Evolutionary conservation across 2,329 filamentous ascomycete species (phyloP).

Genomic region (Exserohilum turcica): DNA sequence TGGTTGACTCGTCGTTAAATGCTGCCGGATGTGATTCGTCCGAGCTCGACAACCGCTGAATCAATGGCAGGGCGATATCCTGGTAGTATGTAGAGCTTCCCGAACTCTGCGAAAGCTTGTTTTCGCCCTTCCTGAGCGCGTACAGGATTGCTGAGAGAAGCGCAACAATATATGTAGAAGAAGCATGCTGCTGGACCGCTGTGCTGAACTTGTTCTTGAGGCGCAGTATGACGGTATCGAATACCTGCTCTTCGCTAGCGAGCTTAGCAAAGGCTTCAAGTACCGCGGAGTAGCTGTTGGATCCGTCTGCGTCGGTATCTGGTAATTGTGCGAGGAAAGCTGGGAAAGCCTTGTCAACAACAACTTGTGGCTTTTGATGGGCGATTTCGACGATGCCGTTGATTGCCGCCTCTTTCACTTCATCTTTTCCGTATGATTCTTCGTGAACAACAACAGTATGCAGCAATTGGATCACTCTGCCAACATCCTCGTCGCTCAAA

Average conservation of each 20-base stretch:
- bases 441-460: constrained; percentile 66
- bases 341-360: constrained; percentile 69
- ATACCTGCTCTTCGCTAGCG: constrained; percentile 65
- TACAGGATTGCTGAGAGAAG: constrained; percentile 67
- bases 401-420: constrained; percentile 64
- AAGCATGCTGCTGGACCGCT: constrained; percentile 58
- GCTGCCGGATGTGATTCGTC: constrained; percentile 37
- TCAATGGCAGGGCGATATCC: constrained; percentile 53
- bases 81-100: constrained; percentile 52
- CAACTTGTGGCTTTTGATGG: constrained; percentile 64
- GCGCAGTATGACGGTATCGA: constrained; percentile 66
- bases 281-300: constrained; percentile 58
- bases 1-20: constrained; percentile 56
- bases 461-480: constrained; percentile 63
- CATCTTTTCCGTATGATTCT: constrained; percentile 60
- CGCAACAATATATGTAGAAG: constrained; percentile 61
- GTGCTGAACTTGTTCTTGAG: constrained; percentile 67
- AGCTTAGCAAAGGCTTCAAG: constrained; percentile 69
- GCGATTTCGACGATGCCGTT: constrained; percentile 65
- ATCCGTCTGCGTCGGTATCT: constrained; percentile 57
- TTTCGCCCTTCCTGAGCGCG: constrained; percentile 61
- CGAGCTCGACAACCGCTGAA: constrained; percentile 45
- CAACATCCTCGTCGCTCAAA: constrained; percentile 50
- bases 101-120: constrained; percentile 54
- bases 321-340: constrained; percentile 69